Evolutionary conservation across 257 asterid genomes (phyloP).

Genomic region (Marsdenia floribunda): DNA sequence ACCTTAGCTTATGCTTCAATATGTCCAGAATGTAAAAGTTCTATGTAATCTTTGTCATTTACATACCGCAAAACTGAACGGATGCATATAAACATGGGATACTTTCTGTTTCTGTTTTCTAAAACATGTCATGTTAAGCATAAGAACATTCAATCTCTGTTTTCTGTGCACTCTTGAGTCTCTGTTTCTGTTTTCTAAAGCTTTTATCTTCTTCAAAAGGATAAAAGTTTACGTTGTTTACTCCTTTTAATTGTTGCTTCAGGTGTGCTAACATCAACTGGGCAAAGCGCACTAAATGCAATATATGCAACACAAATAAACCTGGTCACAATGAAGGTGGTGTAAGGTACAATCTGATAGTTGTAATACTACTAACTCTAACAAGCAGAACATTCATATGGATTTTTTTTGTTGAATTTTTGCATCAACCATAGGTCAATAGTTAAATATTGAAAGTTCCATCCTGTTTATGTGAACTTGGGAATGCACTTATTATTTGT

Average conservation of each 20-base stretch:
- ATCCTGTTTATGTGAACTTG: not conserved
- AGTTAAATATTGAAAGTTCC: not conserved
- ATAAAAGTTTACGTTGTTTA: not conserved
- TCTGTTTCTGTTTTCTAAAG: not conserved
- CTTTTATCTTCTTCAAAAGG: too few species aligned
- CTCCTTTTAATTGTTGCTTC: conserved; percentile 18
- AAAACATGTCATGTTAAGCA: not conserved
- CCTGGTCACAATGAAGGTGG: conserved; percentile 96
- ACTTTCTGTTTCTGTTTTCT: not conserved
- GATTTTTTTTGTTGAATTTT: not conserved
- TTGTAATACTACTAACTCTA: not conserved
- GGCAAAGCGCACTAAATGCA: conserved; percentile 97
- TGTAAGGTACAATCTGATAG: conserved; percentile 56
- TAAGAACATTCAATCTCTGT: not conserved
- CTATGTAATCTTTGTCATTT: not conserved
- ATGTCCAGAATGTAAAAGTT: not conserved
- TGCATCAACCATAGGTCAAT: not conserved
- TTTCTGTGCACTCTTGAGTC: not conserved
- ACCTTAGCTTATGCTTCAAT: not conserved
- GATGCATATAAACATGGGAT: not conserved
- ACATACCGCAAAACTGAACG: not conserved
- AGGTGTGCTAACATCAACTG: conserved; percentile 99
- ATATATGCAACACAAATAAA: conserved; percentile 97
- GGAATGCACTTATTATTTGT: not conserved
- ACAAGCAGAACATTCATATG: not conserved